These are phyloP conservation scores for Chlamydomonas applanata DNA, from an alignment of 139 green algal genomes.

Conservation along the genomic window DNA sequence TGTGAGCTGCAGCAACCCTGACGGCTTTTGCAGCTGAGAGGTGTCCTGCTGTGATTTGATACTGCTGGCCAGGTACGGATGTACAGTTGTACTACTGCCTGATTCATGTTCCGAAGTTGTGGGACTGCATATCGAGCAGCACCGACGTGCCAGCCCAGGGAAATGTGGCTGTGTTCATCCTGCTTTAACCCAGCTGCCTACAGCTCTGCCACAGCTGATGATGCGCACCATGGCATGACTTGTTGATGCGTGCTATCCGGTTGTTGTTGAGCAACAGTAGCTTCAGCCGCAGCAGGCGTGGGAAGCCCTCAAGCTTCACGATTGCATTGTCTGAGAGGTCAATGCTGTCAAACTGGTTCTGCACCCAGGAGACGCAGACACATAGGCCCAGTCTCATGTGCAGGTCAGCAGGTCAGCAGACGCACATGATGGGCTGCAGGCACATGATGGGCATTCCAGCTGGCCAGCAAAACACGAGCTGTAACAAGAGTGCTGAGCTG, in stretches of 20 bases:
- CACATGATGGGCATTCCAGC: background rate
- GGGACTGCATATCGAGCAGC: too few relatives aligned
- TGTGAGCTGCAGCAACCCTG: constrained; percentile 45
- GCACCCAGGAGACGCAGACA: constrained; percentile 4
- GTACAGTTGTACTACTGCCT: too few relatives aligned
- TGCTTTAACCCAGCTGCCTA: too few relatives aligned
- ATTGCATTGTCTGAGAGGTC: constrained; percentile 97
- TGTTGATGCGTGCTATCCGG: constrained; percentile 75
- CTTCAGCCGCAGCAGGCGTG: constrained; percentile 78
- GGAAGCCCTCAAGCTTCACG: constrained; percentile 92
- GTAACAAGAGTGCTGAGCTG: background rate
- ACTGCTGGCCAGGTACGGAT: too few relatives aligned
- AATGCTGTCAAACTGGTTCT: constrained; percentile 98
- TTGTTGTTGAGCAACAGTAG: constrained; percentile 94
- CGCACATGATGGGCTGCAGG: too few relatives aligned
- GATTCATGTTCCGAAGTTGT: too few relatives aligned
- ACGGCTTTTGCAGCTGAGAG: constrained; percentile 40
- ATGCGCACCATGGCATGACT: constrained; percentile 12
- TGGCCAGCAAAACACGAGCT: background rate
- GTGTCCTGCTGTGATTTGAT: too few relatives aligned
- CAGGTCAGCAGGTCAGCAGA: too few relatives aligned
- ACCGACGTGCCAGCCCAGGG: too few relatives aligned
- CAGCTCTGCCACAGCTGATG: background rate
- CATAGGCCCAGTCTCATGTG: too few relatives aligned
- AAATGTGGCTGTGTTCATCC: too few relatives aligned